Percentiles rank a stretch among this genome's conserved stretches.
Evolutionary conservation across 371 early-diverging fungal genomes (phyloP).

Genomic region (Mortierella sp.): DNA sequence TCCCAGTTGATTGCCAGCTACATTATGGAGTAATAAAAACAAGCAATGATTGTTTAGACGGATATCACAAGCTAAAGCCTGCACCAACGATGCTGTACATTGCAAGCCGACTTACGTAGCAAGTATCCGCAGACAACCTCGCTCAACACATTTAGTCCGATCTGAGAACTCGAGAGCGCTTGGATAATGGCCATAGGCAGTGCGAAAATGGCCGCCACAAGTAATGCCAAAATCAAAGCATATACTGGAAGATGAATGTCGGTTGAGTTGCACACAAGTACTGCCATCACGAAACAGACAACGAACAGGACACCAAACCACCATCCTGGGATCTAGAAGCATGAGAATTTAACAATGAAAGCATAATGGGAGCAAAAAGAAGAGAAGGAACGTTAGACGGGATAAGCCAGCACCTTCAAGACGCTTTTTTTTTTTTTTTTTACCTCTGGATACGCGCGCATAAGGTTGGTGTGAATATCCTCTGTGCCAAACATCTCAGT

Average conservation of each 20-base stretch:
- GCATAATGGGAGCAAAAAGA: too few relatives aligned
- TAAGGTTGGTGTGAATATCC: conserved; percentile 77
- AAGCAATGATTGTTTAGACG: too few relatives aligned
- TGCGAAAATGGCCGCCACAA: conserved; percentile 72
- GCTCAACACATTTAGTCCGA: conserved; percentile 80
- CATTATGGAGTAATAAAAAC: neutral
- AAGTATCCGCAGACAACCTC: conserved; percentile 67
- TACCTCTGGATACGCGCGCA: conserved; percentile 76
- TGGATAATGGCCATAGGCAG: conserved; percentile 84
- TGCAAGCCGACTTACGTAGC: conserved; percentile 28
- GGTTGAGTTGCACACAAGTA: conserved; percentile 67
- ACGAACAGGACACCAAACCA: conserved; percentile 78
- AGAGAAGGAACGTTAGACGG: conserved; percentile 17
- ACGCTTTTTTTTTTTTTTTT: neutral
- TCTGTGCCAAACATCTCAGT: conserved; percentile 60
- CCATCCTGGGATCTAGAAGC: conserved; percentile 71
- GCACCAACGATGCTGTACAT: too few relatives aligned
- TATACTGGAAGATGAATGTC: conserved; percentile 72
- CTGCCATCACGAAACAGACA: conserved; percentile 66
- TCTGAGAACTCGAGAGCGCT: conserved; percentile 53
- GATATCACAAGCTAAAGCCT: neutral
- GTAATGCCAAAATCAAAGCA: conserved; percentile 74
- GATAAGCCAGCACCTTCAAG: conserved; percentile 34
- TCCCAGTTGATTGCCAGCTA: conserved; percentile 61
- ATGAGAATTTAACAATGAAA: too few relatives aligned